A percentile compares a stretch with the other conserved stretches of the same genome.
phyloP scores from a whole-genome alignment of 768 basidiomycete genomes.

The Floccularia luteovirens region DNA sequence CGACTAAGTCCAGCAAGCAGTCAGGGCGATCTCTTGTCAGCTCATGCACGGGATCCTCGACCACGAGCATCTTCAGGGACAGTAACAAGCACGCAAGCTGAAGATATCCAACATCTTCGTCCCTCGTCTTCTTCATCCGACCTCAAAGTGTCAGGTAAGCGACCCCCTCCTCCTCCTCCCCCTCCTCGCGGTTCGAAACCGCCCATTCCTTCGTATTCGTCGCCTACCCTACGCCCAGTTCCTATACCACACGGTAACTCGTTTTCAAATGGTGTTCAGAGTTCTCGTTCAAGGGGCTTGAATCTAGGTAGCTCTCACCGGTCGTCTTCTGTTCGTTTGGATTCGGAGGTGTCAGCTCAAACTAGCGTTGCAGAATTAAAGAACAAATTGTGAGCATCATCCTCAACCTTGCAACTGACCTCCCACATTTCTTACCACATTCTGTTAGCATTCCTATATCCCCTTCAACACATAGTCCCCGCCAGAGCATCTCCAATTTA shows the following conservation, averaged over 20 bases:
- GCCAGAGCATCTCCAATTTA: constrained; percentile 10
- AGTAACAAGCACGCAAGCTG: constrained; percentile 17
- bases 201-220: constrained; percentile 33
- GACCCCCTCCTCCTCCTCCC: constrained; percentile 56
- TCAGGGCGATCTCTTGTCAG: constrained; percentile 14
- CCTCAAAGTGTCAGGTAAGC: constrained; percentile 32
- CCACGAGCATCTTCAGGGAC: constrained; percentile 28
- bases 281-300: constrained; percentile 7
- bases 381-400: constrained; percentile 16
- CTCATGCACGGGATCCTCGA: constrained; percentile 29
- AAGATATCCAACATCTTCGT: constrained; percentile 27
- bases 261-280: neutral
- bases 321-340: no score
- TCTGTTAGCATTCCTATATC: constrained; percentile 8
- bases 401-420: no score
- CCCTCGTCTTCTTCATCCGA: constrained; percentile 49
- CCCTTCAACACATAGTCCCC: constrained; percentile 7
- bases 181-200: constrained; percentile 30
- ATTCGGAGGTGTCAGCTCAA: constrained; percentile 7
- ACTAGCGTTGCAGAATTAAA: constrained; percentile 12
- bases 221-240: constrained; percentile 48
- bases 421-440: constrained; percentile 3
- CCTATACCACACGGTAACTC: constrained; percentile 21
- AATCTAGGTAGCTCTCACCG: neutral
- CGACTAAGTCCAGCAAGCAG: constrained; percentile 5